Evolutionary conservation across 768 basidiomycete genomes (phyloP).

Genomic region (Epithele typhae): DNA sequence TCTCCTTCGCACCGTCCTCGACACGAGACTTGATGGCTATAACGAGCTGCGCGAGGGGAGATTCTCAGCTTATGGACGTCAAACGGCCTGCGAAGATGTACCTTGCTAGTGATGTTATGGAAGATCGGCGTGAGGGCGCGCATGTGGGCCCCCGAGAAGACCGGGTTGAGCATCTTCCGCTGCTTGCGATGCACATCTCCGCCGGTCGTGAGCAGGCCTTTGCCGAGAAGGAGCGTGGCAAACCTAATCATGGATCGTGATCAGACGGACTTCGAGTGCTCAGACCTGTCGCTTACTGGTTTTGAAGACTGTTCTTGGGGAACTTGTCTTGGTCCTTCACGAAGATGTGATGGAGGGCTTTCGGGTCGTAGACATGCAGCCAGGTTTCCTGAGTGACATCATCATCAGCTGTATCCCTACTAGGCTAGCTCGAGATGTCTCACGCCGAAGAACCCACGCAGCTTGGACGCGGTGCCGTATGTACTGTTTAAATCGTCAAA

Average conservation of each 20-base stretch:
- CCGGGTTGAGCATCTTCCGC: constrained; percentile 20
- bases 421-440: too few relatives aligned
- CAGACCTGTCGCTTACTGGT: not conserved
- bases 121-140: constrained; percentile 20
- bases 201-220: constrained; percentile 12
- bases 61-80: not conserved
- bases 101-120: constrained; percentile 12
- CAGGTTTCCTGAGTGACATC: not conserved
- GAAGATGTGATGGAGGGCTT: constrained; percentile 12
- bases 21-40: constrained; percentile 6
- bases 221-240: constrained; percentile 8
- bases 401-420: too few relatives aligned
- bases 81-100: not conserved
- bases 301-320: not conserved
- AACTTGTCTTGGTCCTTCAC: constrained; percentile 18
- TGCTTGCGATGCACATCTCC: constrained; percentile 17
- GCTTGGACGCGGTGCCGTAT: too few relatives aligned
- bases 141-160: constrained; percentile 20
- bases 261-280: not conserved
- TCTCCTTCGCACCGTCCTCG: constrained; percentile 8
- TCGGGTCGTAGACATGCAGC: constrained; percentile 13
- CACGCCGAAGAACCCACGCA: too few relatives aligned
- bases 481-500: too few relatives aligned
- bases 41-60: constrained; percentile 3
- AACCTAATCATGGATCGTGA: not conserved